Evolutionary conservation across 805 yeast species (phyloP), one percentile per base, ranked within the genome.

Genomic region (Nakazawaea ambrosiae): DNA sequence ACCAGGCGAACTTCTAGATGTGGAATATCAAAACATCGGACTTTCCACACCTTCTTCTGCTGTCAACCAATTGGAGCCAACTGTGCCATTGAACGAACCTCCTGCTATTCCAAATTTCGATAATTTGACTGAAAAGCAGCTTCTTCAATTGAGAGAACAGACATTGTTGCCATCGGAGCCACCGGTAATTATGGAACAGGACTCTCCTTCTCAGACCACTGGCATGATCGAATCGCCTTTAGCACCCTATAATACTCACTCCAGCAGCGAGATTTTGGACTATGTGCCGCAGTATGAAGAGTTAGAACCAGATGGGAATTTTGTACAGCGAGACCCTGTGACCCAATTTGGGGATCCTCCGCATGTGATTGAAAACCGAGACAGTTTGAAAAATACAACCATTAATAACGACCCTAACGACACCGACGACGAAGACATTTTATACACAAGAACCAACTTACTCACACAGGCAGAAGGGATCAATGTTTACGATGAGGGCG

Each of bases 161-260:
- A 70, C 81, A 4, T 58, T 81, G 29, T 49, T 80, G 17, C 89
- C 90, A 0, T 78, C 86, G 2, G 81, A 63, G 27, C 77, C 78
- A 19, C 31, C 17, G 7, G 20, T 27, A n/a, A 7, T 7, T 15
- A 23, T 23, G 26, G 26, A 23, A 12, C n/a, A n/a, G n/a, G n/a
- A n/a, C n/a, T n/a, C n/a, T n/a, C n/a, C n/a, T n/a, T n/a, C n/a
- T n/a, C n/a, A n/a, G n/a, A n/a, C n/a, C n/a, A n/a, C n/a, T n/a
- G n/a, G n/a, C n/a, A n/a, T n/a, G n/a, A n/a, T n/a, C n/a, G n/a
- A n/a, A n/a, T n/a, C n/a, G n/a, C n/a, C n/a, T n/a, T n/a, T n/a
- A n/a, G n/a, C n/a, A n/a, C n/a, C n/a, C n/a, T n/a, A n/a, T n/a
- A n/a, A n/a, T n/a, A n/a, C n/a, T n/a, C n/a, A n/a, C n/a, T n/a